phyloP scores from a whole-genome alignment of 805 yeast species.

The Diddensiella santjacobensis region DNA sequence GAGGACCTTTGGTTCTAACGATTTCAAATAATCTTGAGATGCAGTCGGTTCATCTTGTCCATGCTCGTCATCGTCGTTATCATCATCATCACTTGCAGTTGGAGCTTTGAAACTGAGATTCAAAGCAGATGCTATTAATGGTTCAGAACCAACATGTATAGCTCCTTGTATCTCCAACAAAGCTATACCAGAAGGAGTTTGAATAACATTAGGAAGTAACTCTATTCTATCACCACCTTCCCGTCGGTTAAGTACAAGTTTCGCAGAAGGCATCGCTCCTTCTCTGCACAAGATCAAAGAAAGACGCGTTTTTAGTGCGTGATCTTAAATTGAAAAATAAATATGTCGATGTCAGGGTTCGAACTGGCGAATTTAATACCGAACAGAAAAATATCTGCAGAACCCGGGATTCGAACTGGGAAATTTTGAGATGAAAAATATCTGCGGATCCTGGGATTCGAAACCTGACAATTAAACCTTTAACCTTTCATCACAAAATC shows the following conservation, averaged over 20 bases:
- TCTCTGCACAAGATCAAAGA: too few relatives aligned
- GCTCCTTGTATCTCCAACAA: constrained; percentile 25
- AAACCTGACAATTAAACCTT: too few relatives aligned
- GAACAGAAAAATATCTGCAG: too few relatives aligned
- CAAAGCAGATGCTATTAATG: constrained; percentile 19
- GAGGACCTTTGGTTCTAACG: constrained; percentile 5
- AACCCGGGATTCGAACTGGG: too few relatives aligned
- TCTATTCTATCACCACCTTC: not conserved
- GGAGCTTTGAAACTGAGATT: constrained; percentile 9
- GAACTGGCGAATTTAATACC: too few relatives aligned
- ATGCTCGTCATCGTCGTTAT: not conserved
- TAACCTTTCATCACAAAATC: too few relatives aligned
- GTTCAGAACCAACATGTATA: constrained; percentile 21
- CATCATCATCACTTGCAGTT: constrained; percentile 3
- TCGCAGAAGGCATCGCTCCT: constrained; percentile 15
- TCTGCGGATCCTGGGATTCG: too few relatives aligned
- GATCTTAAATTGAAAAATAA: too few relatives aligned
- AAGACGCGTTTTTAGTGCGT: too few relatives aligned
- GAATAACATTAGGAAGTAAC: constrained; percentile 16
- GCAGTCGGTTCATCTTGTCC: constrained; percentile 1
- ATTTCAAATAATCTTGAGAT: not conserved
- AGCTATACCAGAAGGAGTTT: constrained; percentile 25
- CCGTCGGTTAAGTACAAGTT: not conserved
- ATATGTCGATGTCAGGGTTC: too few relatives aligned
- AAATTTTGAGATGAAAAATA: too few relatives aligned